Evolutionary conservation across 768 basidiomycete species (phyloP).

Genomic region (Mycena rosella): DNA sequence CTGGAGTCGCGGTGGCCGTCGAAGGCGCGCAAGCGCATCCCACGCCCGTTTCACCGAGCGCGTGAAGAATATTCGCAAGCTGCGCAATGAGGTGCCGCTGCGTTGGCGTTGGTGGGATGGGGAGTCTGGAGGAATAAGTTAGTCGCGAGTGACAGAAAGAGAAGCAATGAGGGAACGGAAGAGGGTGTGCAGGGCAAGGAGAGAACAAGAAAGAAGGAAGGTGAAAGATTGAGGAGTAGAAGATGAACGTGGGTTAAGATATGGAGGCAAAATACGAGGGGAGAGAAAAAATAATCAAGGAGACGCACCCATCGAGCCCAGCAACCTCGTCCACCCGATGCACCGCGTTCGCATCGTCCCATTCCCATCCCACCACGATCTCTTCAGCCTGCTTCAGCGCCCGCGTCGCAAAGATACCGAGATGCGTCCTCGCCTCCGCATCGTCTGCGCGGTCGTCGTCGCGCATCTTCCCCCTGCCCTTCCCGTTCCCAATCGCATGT

Average conservation of each 20-base stretch:
- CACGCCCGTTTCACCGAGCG: slow-evolving; percentile 65
- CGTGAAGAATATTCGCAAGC: slow-evolving; percentile 76
- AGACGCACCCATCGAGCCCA: slow-evolving; percentile 70
- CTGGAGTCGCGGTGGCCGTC: too few relatives aligned
- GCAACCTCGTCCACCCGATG: slow-evolving; percentile 66
- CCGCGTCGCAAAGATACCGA: slow-evolving; percentile 84
- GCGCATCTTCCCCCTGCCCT: too few relatives aligned
- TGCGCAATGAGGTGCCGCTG: slow-evolving; percentile 56
- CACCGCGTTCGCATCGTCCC: slow-evolving; percentile 93
- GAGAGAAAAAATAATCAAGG: slow-evolving; percentile 43
- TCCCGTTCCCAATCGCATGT: too few relatives aligned
- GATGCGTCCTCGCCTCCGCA: slow-evolving; percentile 46
- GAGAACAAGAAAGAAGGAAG: too few relatives aligned
- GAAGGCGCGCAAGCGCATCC: too few relatives aligned
- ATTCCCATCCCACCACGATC: slow-evolving; percentile 94
- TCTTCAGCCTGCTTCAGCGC: slow-evolving; percentile 87
- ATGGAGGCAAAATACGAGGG: not conserved
- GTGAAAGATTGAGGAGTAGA: too few relatives aligned
- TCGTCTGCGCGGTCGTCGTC: too few relatives aligned
- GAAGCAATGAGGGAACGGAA: not conserved
- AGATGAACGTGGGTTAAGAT: not conserved
- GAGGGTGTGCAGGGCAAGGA: not conserved
- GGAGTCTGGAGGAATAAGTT: too few relatives aligned
- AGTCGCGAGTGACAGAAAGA: not conserved
- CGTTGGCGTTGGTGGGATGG: not conserved